Evolutionary conservation across 1,284 basidiomycete genomes (phyloP).

Genomic region (Irpex sp.): DNA sequence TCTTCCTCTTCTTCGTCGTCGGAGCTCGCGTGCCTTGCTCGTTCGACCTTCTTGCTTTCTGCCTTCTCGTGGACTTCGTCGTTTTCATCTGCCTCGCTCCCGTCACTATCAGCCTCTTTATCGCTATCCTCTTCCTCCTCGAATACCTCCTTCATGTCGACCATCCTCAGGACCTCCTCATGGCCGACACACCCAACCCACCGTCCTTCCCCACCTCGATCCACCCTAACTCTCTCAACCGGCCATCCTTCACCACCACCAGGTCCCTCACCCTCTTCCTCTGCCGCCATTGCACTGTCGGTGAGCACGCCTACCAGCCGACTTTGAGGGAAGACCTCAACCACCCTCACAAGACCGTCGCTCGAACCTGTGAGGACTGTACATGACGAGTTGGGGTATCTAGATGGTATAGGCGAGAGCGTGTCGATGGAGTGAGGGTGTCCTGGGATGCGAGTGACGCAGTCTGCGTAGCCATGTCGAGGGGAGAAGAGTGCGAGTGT

Average conservation of each 20-base stretch:
- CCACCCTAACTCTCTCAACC: constrained; percentile 79
- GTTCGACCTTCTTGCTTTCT: constrained; percentile 33
- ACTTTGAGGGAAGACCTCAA: constrained; percentile 81
- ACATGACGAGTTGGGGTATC: constrained; percentile 60
- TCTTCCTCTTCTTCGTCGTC: constrained; percentile 33
- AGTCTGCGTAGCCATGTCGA: constrained; percentile 85
- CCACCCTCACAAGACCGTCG: constrained; percentile 88
- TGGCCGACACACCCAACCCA: constrained; percentile 96
- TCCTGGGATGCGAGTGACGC: constrained; percentile 90
- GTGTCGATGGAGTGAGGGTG: constrained; percentile 89
- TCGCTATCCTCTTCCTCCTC: constrained; percentile 40
- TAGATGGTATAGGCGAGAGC: constrained; percentile 67
- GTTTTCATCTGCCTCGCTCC: constrained; percentile 18
- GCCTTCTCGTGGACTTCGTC: constrained; percentile 35
- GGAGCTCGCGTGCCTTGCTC: constrained; percentile 27
- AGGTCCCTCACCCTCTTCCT: neutral
- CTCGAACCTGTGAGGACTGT: constrained; percentile 91
- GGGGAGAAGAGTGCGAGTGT: constrained; percentile 91
- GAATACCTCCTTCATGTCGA: constrained; percentile 71
- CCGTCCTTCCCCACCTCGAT: constrained; percentile 50
- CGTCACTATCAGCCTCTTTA: constrained; percentile 34
- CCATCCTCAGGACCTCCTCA: constrained; percentile 83
- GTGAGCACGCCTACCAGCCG: constrained; percentile 89
- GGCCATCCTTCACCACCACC: constrained; percentile 67
- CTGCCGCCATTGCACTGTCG: constrained; percentile 48